phyloP scores from a whole-genome alignment of 352 stramenopile species.

The Blastocystis sp. region DNA sequence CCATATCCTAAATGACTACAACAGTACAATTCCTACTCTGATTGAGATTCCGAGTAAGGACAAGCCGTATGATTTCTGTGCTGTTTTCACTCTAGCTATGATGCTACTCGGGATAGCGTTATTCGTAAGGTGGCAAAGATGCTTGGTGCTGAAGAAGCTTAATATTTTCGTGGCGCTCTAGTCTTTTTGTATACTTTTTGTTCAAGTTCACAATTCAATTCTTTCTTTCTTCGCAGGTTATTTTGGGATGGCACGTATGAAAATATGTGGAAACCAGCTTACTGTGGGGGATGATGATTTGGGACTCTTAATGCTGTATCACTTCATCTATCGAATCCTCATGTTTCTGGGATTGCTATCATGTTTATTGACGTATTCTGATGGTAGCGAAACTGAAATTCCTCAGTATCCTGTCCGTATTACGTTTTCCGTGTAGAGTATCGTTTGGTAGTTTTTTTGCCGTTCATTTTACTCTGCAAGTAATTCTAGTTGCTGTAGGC shows the following conservation, averaged over 20 bases:
- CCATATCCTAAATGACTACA: conserved; percentile 52
- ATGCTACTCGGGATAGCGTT: conserved; percentile 39
- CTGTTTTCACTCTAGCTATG: not conserved
- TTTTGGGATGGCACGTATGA: not conserved
- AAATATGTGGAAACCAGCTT: not conserved
- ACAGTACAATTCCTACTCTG: conserved; percentile 45
- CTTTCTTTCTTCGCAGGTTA: not conserved
- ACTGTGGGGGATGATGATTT: conserved; percentile 13
- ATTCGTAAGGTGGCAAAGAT: conserved; percentile 52
- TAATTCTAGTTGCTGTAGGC: not conserved
- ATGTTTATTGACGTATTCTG: not conserved
- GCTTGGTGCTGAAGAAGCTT: conserved; percentile 39
- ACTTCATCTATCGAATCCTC: not conserved
- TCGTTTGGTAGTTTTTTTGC: not conserved
- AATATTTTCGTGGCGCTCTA: not conserved
- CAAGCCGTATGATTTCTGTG: conserved; percentile 26
- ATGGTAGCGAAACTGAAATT: not conserved
- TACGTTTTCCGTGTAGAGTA: not conserved
- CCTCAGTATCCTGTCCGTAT: not conserved
- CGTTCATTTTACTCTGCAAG: not conserved
- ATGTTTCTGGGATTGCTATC: not conserved
- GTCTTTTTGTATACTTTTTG: not conserved
- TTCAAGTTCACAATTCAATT: not conserved
- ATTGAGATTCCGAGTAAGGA: conserved; percentile 61
- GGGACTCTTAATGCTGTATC: conserved; percentile 9